These are phyloP conservation scores for Durio zibethinus DNA, from an alignment of 345 rosid genomes.

Conservation along the genomic window DNA sequence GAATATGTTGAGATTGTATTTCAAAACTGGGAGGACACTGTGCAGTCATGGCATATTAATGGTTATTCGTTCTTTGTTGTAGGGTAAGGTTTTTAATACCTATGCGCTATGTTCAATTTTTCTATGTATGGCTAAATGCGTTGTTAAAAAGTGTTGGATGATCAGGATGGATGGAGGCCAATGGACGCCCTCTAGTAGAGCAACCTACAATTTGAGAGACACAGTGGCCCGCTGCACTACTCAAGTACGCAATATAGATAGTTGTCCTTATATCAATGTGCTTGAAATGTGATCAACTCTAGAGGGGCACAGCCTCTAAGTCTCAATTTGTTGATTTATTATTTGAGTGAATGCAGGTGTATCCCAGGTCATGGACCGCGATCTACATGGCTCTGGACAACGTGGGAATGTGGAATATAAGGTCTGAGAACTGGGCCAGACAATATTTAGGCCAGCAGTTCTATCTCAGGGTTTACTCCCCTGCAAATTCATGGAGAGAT, in stretches of 20 bases:
- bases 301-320: slow-evolving; percentile 11
- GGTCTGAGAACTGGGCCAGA: slow-evolving; percentile 85
- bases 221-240: slow-evolving; percentile 66
- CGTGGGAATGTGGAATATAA: slow-evolving; percentile 96
- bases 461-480: slow-evolving; percentile 72
- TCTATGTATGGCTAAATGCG: background rate
- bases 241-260: slow-evolving; percentile 42
- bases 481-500: slow-evolving; percentile 69
- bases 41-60: slow-evolving; percentile 83
- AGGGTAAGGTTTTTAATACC: slow-evolving; percentile 48
- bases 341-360: slow-evolving; percentile 45
- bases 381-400: slow-evolving; percentile 83
- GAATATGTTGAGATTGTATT: slow-evolving; percentile 78
- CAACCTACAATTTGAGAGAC: slow-evolving; percentile 69
- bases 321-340: background rate
- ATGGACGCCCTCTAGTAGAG: slow-evolving; percentile 77
- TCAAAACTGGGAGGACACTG: slow-evolving; percentile 69
- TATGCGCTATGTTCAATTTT: background rate
- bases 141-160: background rate
- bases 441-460: slow-evolving; percentile 90
- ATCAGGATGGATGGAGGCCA: slow-evolving; percentile 93
- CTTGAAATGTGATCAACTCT: background rate
- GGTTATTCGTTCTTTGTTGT: slow-evolving; percentile 85
- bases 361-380: slow-evolving; percentile 85
- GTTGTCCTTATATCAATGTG: background rate